phyloP scores from a whole-genome alignment of 2,329 filamentous ascomycete genomes.

The Sporothrix euskadiensis region DNA sequence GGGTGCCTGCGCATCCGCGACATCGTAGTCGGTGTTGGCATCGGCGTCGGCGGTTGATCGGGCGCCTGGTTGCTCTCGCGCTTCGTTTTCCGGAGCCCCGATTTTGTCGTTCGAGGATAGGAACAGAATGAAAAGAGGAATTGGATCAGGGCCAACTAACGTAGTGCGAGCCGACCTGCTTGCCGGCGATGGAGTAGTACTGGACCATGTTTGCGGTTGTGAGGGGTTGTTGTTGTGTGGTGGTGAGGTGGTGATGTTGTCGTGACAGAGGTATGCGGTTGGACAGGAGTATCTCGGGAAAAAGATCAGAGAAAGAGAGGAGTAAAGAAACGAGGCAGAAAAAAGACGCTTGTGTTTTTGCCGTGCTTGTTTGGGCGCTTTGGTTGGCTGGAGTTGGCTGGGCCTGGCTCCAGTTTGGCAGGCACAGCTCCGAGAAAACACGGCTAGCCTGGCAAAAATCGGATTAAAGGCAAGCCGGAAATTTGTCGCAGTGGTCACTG shows the following conservation, averaged over 20 bases:
- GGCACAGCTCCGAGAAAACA: conserved; percentile 22
- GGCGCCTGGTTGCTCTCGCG: background rate
- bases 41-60: background rate
- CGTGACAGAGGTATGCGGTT: background rate
- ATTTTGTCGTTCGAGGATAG: background rate
- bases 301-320: background rate
- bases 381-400: background rate
- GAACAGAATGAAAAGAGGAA: too few species aligned
- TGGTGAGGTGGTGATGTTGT: conserved; percentile 4
- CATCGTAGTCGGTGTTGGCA: background rate
- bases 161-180: conserved; percentile 62
- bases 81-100: background rate
- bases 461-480: conserved; percentile 23
- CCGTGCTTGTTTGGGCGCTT: conserved; percentile 1
- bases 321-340: conserved; percentile 18
- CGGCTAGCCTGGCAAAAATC: conserved; percentile 9
- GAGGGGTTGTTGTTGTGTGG: conserved; percentile 13
- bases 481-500: background rate
- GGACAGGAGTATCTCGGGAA: conserved; percentile 7
- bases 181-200: conserved; percentile 59
- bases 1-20: background rate
- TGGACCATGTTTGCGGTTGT: conserved; percentile 45
- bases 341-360: conserved; percentile 29
- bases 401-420: background rate
- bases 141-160: conserved; percentile 45